Percentiles rank a stretch among this genome's conserved stretches.
These are phyloP conservation scores for Exophiala xenobiotica DNA, from an alignment of 2,329 filamentous ascomycete species.

Conservation along the genomic window DNA sequence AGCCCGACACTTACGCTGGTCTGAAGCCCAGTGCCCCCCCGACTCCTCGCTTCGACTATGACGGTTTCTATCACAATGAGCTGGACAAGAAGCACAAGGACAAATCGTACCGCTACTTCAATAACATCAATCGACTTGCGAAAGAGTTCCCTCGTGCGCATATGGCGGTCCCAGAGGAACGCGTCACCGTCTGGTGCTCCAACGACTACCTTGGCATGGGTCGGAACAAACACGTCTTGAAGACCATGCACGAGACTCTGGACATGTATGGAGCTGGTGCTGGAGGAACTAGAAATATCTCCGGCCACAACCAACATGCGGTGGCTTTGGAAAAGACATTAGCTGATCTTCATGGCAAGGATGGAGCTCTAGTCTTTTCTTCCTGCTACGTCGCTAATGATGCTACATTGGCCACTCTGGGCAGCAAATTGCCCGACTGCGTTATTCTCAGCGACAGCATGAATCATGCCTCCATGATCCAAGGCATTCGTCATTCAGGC, in stretches of 20 bases:
- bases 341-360: slow-evolving; percentile 87
- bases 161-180: slow-evolving; percentile 77
- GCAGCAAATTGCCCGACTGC: slow-evolving; percentile 92
- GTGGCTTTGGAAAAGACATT: slow-evolving; percentile 77
- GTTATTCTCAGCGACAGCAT: slow-evolving; percentile 97
- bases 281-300: slow-evolving; percentile 95
- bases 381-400: slow-evolving; percentile 99
- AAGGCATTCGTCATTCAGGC: slow-evolving; percentile 95
- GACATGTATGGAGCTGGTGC: slow-evolving; percentile 94
- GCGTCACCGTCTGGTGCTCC: slow-evolving; percentile 97
- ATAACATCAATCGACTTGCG: slow-evolving; percentile 98
- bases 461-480: slow-evolving; percentile 99
- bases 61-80: slow-evolving; percentile 81
- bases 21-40: slow-evolving; percentile 51
- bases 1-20: slow-evolving; percentile 36
- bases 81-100: slow-evolving; percentile 99
- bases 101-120: slow-evolving; percentile 99
- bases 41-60: slow-evolving; percentile 76
- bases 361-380: slow-evolving; percentile 88
- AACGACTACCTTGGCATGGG: slow-evolving; percentile 99
- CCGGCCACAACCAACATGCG: slow-evolving; percentile 94
- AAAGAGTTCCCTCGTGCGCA: slow-evolving; percentile 95
- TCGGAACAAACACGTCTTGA: slow-evolving; percentile 79
- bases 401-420: slow-evolving; percentile 92
- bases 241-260: slow-evolving; percentile 90